Percentiles rank a stretch among this genome's conserved stretches.
These are phyloP conservation scores for Rhizopogon roseolus DNA, from an alignment of 768 basidiomycete species.

Conservation along the genomic window DNA sequence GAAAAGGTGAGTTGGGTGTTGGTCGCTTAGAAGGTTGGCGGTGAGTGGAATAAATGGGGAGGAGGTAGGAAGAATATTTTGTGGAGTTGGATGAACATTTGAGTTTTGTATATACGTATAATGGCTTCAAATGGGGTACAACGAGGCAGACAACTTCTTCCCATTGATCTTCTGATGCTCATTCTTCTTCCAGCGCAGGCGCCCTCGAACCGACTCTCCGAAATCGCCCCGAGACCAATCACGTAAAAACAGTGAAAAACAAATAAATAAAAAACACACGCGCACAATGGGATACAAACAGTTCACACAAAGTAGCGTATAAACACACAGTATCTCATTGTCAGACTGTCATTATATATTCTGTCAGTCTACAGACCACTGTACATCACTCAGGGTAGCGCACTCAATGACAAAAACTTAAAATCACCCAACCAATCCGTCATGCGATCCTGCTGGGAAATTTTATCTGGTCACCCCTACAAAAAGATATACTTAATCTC, in stretches of 20 bases:
- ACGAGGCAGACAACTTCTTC: slow-evolving; percentile 6
- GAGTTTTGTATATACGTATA: slow-evolving; percentile 22
- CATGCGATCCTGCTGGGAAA: not conserved
- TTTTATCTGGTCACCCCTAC: not conserved
- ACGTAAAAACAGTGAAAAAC: slow-evolving; percentile 10
- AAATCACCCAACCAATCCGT: slow-evolving; percentile 5
- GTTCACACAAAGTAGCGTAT: no score
- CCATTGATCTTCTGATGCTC: slow-evolving; percentile 3
- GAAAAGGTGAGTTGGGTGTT: not conserved
- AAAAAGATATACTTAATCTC: no score
- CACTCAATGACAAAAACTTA: slow-evolving; percentile 5
- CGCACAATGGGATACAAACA: slow-evolving; percentile 5
- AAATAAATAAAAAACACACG: not conserved
- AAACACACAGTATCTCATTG: not conserved
- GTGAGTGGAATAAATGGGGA: not conserved
- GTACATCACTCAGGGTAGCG: not conserved
- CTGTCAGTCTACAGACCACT: no score
- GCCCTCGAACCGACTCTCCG: not conserved
- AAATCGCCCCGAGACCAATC: slow-evolving; percentile 21
- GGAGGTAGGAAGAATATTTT: not conserved
- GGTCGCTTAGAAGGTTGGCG: slow-evolving; percentile 14
- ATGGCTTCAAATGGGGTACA: slow-evolving; percentile 14
- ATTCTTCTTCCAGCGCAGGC: not conserved
- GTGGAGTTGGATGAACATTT: slow-evolving; percentile 1
- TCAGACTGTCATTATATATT: no score